A percentile compares a stretch with the other conserved stretches of the same genome.
These are phyloP conservation scores for Kregervanrija delftensis DNA, from an alignment of 805 yeast genomes.

Conservation along the genomic window DNA sequence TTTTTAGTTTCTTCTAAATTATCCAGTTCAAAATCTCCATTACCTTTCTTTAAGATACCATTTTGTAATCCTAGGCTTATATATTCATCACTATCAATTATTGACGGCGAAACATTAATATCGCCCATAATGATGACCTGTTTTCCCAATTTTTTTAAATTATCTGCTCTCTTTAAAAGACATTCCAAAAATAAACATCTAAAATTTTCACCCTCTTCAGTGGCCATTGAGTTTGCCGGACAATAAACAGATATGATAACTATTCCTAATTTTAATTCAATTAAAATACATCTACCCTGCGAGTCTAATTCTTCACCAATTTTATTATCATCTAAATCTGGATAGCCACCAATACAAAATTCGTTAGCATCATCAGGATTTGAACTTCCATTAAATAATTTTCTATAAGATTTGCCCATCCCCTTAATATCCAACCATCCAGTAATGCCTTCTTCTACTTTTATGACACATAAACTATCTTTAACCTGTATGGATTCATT, in stretches of 20 bases:
- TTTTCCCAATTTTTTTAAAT: slow-evolving; percentile 51
- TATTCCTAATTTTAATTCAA: slow-evolving; percentile 60
- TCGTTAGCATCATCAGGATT: slow-evolving; percentile 1
- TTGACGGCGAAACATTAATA: slow-evolving; percentile 71
- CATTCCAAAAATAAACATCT: slow-evolving; percentile 51
- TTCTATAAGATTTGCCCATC: slow-evolving; percentile 18
- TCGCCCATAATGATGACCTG: slow-evolving; percentile 82
- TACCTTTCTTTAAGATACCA: slow-evolving; percentile 23
- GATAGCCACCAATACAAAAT: slow-evolving; percentile 67
- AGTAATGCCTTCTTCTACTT: slow-evolving; percentile 89
- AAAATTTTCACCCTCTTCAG: slow-evolving; percentile 58
- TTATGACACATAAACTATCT: slow-evolving; percentile 43
- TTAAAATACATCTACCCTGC: slow-evolving; percentile 78
- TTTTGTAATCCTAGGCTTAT: slow-evolving; percentile 40
- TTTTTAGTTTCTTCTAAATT: slow-evolving; percentile 25
- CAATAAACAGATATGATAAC: slow-evolving; percentile 72
- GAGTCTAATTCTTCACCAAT: slow-evolving; percentile 45
- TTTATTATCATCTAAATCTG: slow-evolving; percentile 31
- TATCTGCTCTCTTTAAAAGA: slow-evolving; percentile 55
- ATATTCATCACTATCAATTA: slow-evolving; percentile 76
- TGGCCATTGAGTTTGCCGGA: slow-evolving; percentile 80
- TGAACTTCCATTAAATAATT: slow-evolving; percentile 14
- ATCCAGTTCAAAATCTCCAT: slow-evolving; percentile 28
- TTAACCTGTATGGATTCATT: slow-evolving; percentile 1
- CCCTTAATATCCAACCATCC: slow-evolving; percentile 42